Conservation (phyloP, 1,284 basidiomycete genomes). For the Polyporus tsugae region DNA sequence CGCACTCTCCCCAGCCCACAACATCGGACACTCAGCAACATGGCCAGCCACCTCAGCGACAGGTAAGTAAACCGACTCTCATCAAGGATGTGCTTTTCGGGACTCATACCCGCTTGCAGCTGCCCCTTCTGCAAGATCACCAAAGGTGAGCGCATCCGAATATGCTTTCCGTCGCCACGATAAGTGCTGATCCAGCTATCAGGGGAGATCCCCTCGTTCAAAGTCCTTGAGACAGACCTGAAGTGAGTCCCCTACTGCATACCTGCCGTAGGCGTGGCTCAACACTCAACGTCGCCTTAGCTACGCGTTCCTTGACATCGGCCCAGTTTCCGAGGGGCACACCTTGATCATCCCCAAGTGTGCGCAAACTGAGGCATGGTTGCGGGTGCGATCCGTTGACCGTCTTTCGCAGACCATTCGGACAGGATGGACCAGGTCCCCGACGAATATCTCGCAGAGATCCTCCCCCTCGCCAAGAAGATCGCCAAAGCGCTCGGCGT, state of each 20-base stretch:
- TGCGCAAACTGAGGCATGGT: slow-evolving; percentile 42
- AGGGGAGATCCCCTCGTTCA: slow-evolving; percentile 82
- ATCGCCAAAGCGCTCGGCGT: slow-evolving; percentile 81
- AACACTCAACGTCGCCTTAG: not conserved
- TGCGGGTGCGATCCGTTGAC: not conserved
- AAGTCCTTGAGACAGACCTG: slow-evolving; percentile 80
- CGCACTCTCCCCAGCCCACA: not conserved
- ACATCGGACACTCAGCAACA: not conserved
- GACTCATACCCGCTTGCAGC: slow-evolving; percentile 22
- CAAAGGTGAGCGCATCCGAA: slow-evolving; percentile 70
- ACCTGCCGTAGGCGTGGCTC: slow-evolving; percentile 15
- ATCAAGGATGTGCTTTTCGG: not conserved
- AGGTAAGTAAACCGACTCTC: not conserved
- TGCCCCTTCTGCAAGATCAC: slow-evolving; percentile 94
- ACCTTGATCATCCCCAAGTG: slow-evolving; percentile 91
- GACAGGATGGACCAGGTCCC: slow-evolving; percentile 82
- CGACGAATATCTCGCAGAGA: slow-evolving; percentile 79
- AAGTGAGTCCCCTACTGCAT: slow-evolving; percentile 53
- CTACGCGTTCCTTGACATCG: slow-evolving; percentile 84
- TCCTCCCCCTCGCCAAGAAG: slow-evolving; percentile 86
- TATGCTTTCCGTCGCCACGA: not conserved
- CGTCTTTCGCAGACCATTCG: slow-evolving; percentile 65
- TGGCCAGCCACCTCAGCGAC: not conserved
- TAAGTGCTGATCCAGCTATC: not conserved
- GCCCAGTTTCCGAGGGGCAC: slow-evolving; percentile 86